phyloP scores from a whole-genome alignment of 495 filamentous ascomycete genomes.

The Polyplosphaeria fusca region DNA sequence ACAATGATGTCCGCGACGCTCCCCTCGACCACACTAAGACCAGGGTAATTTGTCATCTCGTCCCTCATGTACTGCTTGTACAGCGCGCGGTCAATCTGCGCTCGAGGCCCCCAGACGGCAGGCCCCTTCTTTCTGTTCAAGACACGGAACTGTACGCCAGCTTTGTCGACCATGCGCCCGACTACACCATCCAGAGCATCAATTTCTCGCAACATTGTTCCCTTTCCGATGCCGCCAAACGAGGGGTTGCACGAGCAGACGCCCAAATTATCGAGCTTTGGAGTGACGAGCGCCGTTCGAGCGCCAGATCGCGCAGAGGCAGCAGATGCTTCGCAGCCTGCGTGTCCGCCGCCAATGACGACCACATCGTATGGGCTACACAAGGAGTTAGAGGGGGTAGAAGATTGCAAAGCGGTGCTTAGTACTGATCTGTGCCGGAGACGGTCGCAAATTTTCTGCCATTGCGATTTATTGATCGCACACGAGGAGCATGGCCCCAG shows the following conservation, averaged over 20 bases:
- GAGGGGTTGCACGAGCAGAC: constrained; percentile 97
- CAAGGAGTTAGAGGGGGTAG: constrained; percentile 13
- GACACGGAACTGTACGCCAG: constrained; percentile 85
- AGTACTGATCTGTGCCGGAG: constrained; percentile 29
- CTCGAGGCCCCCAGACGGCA: constrained; percentile 93
- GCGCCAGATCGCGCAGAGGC: constrained; percentile 88
- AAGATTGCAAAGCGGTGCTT: constrained; percentile 4
- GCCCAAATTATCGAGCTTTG: constrained; percentile 80
- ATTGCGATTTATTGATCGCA: constrained; percentile 35
- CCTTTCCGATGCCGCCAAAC: constrained; percentile 98
- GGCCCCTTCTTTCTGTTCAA: constrained; percentile 88
- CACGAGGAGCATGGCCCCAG: constrained; percentile 46
- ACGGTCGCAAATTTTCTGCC: constrained; percentile 39
- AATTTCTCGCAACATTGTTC: constrained; percentile 91
- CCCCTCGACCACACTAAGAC: constrained; percentile 74
- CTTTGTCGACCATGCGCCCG: constrained; percentile 87
- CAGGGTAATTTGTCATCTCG: constrained; percentile 72
- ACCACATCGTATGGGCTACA: constrained; percentile 87
- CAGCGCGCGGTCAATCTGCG: constrained; percentile 89
- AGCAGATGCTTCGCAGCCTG: constrained; percentile 90
- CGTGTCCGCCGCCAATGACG: constrained; percentile 94
- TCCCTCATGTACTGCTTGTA: constrained; percentile 91
- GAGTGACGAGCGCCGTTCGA: constrained; percentile 84
- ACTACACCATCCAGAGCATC: constrained; percentile 93
- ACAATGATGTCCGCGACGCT: constrained; percentile 90